phyloP scores from a whole-genome alignment of 2,329 filamentous ascomycete species.

The Diaporthe ilicicola region DNA sequence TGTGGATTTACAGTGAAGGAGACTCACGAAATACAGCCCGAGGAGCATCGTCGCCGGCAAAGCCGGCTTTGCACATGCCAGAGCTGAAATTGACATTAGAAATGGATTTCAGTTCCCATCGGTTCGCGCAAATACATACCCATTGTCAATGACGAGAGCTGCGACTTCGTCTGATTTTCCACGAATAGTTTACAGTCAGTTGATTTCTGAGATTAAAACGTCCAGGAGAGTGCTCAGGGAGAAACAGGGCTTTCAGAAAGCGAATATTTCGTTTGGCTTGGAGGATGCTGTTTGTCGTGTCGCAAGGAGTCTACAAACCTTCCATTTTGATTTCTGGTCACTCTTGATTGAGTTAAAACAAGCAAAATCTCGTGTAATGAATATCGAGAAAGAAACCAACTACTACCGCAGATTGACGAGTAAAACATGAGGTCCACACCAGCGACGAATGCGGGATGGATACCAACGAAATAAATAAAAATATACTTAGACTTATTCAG shows the following conservation, averaged over 20 bases:
- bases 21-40: slow-evolving; percentile 99
- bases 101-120: slow-evolving; percentile 46
- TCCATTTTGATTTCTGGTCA: not conserved
- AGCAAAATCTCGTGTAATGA: not conserved
- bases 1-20: slow-evolving; percentile 41
- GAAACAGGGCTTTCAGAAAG: not conserved
- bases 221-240: not conserved
- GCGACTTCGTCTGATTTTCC: slow-evolving; percentile 93
- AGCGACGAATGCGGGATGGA: not conserved
- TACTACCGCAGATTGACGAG: not conserved
- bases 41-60: slow-evolving; percentile 99
- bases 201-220: not conserved
- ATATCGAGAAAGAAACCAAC: not conserved
- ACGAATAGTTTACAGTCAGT: not conserved
- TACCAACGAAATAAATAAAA: not conserved
- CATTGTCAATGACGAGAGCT: slow-evolving; percentile 99
- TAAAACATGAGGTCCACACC: not conserved
- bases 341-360: not conserved
- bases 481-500: not conserved
- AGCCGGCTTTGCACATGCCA: slow-evolving; percentile 99
- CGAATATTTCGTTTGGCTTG: not conserved
- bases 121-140: slow-evolving; percentile 75
- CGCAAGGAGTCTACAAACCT: not conserved
- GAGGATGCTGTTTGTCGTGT: not conserved
- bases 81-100: slow-evolving; percentile 69